phyloP scores from a whole-genome alignment of 176 grass and related monocot genomes.

The Lolium rigidum region DNA sequence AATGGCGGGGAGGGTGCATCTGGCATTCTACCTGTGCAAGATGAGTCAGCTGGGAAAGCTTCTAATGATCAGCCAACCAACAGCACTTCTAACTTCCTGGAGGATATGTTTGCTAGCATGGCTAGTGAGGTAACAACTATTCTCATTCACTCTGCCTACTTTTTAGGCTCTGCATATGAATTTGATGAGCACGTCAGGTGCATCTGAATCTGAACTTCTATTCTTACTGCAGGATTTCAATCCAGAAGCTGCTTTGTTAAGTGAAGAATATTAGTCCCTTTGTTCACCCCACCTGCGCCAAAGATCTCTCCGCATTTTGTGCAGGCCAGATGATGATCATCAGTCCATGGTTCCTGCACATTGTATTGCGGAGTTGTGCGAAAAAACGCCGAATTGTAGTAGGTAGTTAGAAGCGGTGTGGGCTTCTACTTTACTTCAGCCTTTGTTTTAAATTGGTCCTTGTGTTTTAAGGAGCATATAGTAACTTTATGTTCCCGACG shows the following conservation, averaged over 20 bases:
- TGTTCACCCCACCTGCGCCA: neutral
- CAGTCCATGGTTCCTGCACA: neutral
- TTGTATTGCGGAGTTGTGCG: neutral
- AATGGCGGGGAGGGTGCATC: too few species aligned
- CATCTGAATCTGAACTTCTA: too few species aligned
- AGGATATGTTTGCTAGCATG: neutral
- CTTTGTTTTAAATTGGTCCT: too few species aligned
- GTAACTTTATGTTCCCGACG: too few species aligned
- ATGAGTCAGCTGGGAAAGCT: too few species aligned
- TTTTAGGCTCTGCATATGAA: neutral
- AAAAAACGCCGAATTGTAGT: too few species aligned
- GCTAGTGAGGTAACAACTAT: constrained; percentile 37
- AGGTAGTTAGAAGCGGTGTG: too few species aligned
- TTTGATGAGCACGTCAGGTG: too few species aligned
- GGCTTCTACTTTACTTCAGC: too few species aligned
- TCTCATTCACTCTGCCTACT: neutral
- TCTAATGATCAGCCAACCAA: neutral
- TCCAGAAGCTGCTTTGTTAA: neutral
- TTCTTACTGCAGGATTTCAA: too few species aligned
- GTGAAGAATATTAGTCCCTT: neutral
- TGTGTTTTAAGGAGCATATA: too few species aligned
- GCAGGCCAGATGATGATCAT: neutral
- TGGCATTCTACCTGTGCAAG: too few species aligned
- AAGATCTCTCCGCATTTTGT: neutral
- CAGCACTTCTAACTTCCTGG: neutral